A percentile compares a stretch with the other conserved stretches of the same genome.
These are phyloP conservation scores for Exophiala xenobiotica DNA, from an alignment of 2,329 filamentous ascomycete genomes.

Conservation along the genomic window DNA sequence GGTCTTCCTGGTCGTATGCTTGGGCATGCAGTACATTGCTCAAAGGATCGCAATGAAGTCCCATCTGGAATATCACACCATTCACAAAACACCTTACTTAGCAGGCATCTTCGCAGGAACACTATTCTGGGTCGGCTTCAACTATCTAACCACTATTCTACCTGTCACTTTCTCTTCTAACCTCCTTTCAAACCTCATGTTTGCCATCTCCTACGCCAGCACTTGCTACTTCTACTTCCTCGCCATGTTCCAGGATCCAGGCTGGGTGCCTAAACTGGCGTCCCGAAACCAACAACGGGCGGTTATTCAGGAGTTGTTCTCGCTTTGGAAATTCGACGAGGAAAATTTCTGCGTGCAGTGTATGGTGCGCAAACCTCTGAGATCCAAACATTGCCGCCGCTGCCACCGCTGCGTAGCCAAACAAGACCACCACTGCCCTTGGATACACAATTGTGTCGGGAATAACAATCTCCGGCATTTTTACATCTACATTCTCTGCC, in stretches of 20 bases:
- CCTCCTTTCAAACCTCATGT: constrained; percentile 75
- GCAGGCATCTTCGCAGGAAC: constrained; percentile 89
- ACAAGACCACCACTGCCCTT: constrained; percentile 96
- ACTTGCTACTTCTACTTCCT: constrained; percentile 84
- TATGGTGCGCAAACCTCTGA: constrained; percentile 88
- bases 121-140: constrained; percentile 74
- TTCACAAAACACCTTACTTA: constrained; percentile 93
- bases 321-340: constrained; percentile 87
- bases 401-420: constrained; percentile 93
- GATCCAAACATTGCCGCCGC: constrained; percentile 92
- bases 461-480: constrained; percentile 97
- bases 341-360: constrained; percentile 90
- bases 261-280: constrained; percentile 85
- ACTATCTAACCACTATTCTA: constrained; percentile 73
- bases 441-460: constrained; percentile 95
- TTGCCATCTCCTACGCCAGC: constrained; percentile 62
- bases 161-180: constrained; percentile 68
- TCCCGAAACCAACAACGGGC: constrained; percentile 87
- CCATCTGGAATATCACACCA: constrained; percentile 80
- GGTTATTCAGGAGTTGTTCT: constrained; percentile 82
- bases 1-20: constrained; percentile 48
- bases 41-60: constrained; percentile 78
- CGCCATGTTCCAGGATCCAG: constrained; percentile 85
- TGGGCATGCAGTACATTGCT: constrained; percentile 70
- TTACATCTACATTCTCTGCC: constrained; percentile 77